Evolutionary conservation across 495 filamentous ascomycete genomes (phyloP).

Genomic region (Aspergillus campestris): DNA sequence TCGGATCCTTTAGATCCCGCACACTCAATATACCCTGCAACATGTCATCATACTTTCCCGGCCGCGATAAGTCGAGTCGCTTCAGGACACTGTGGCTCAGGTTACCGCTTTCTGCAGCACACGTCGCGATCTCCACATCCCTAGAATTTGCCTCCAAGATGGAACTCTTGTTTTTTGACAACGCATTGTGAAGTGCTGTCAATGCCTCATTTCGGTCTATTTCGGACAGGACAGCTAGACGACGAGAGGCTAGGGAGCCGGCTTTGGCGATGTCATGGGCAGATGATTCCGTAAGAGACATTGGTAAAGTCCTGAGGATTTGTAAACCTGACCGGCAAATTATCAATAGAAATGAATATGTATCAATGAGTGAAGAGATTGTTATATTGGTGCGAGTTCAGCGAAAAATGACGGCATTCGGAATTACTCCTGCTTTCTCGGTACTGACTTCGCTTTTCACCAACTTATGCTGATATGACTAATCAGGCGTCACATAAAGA

Average conservation of each 20-base stretch:
- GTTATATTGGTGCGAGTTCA: too few species aligned
- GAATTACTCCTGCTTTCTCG: too few species aligned
- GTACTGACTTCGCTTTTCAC: too few species aligned
- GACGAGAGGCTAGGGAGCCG: slow-evolving; percentile 62
- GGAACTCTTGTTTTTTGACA: slow-evolving; percentile 54
- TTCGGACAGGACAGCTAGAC: slow-evolving; percentile 55
- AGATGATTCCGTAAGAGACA: slow-evolving; percentile 70
- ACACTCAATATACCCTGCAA: slow-evolving; percentile 91
- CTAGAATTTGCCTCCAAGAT: slow-evolving; percentile 81
- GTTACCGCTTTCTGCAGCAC: slow-evolving; percentile 62
- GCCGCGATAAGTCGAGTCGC: slow-evolving; percentile 72
- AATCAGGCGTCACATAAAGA: too few species aligned
- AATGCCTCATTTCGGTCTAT: slow-evolving; percentile 73
- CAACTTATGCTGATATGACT: too few species aligned
- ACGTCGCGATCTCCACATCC: slow-evolving; percentile 66
- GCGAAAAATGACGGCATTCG: too few species aligned
- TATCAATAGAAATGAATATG: too few species aligned
- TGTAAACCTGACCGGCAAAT: too few species aligned
- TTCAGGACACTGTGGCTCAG: slow-evolving; percentile 85
- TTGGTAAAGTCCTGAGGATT: slow-evolving; percentile 15
- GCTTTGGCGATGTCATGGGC: slow-evolving; percentile 57
- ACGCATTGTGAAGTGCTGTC: slow-evolving; percentile 66
- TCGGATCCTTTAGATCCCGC: slow-evolving; percentile 74
- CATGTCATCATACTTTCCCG: slow-evolving; percentile 97
- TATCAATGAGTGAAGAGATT: too few species aligned